phyloP scores from a whole-genome alignment of 352 stramenopile species.

The Phytophthora europaea region DNA sequence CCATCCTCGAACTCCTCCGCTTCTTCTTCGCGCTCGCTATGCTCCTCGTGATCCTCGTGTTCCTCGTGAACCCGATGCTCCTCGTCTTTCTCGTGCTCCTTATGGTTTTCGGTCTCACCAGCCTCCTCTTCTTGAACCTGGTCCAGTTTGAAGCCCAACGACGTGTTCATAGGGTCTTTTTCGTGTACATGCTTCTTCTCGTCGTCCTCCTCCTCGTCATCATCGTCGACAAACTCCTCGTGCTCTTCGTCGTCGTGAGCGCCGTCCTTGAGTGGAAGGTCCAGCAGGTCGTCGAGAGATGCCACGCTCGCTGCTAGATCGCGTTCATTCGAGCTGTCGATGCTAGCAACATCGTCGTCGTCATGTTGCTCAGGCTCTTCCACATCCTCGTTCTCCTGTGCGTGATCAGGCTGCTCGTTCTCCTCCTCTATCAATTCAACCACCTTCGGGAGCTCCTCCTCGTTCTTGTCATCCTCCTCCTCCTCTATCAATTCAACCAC shows the following conservation, averaged over 20 bases:
- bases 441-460: slow-evolving; percentile 1
- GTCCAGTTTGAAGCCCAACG: slow-evolving; percentile 28
- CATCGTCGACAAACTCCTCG: slow-evolving; percentile 41
- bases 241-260: slow-evolving; percentile 32
- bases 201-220: slow-evolving; percentile 23
- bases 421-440: slow-evolving; percentile 3
- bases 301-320: slow-evolving; percentile 40
- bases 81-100: neutral
- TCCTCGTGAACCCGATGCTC: slow-evolving; percentile 1
- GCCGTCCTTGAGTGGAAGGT: slow-evolving; percentile 29
- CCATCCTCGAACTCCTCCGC: slow-evolving; percentile 29
- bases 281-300: slow-evolving; percentile 44
- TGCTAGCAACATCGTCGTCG: slow-evolving; percentile 30
- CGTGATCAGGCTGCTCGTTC: slow-evolving; percentile 11
- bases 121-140: slow-evolving; percentile 38
- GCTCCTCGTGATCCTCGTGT: slow-evolving; percentile 2
- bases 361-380: slow-evolving; percentile 2
- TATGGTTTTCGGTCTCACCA: slow-evolving; percentile 24
- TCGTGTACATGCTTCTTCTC: slow-evolving; percentile 13
- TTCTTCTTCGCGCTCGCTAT: slow-evolving; percentile 13
- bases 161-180: slow-evolving; percentile 29
- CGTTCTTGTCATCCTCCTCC: slow-evolving; percentile 7
- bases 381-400: slow-evolving; percentile 3
- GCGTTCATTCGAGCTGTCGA: slow-evolving; percentile 36
- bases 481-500: neutral